Percentiles rank a stretch among this genome's conserved stretches.
These are phyloP conservation scores for Pelargonium fulgidum DNA, from an alignment of 441 rosid genomes.

Conservation along the genomic window DNA sequence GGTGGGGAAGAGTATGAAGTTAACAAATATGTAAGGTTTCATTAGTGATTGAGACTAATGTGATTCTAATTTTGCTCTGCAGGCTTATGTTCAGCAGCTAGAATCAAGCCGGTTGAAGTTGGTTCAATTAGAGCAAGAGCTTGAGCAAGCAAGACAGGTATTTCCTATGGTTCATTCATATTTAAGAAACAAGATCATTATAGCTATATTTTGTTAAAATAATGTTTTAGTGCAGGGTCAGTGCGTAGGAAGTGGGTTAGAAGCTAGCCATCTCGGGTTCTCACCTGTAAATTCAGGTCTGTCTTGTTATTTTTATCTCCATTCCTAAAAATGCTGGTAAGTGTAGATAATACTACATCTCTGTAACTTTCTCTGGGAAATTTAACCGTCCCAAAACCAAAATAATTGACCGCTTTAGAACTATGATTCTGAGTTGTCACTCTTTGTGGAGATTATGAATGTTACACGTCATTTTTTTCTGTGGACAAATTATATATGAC, in stretches of 20 bases:
- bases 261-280: slow-evolving; percentile 48
- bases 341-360: background rate
- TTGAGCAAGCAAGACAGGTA: slow-evolving; percentile 73
- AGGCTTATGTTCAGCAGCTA: slow-evolving; percentile 95
- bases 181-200: background rate
- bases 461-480: background rate
- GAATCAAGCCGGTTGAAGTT: slow-evolving; percentile 82
- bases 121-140: slow-evolving; percentile 80
- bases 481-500: background rate
- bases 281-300: slow-evolving; percentile 61
- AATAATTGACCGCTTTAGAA: background rate
- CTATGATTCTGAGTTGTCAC: background rate
- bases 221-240: slow-evolving; percentile 45
- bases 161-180: background rate
- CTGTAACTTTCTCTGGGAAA: background rate
- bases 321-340: background rate
- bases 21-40: slow-evolving; percentile 7
- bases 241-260: slow-evolving; percentile 47
- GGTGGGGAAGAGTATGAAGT: slow-evolving; percentile 32
- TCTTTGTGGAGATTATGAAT: background rate
- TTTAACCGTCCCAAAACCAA: background rate
- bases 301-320: slow-evolving; percentile 19
- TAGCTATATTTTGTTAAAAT: background rate
- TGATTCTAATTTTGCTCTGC: slow-evolving; percentile 20
- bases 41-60: slow-evolving; percentile 12